A percentile compares a stretch with the other conserved stretches of the same genome.
Evolutionary conservation across 2,329 filamentous ascomycete species (phyloP).

Genomic region (Sporothrix variecibatus): DNA sequence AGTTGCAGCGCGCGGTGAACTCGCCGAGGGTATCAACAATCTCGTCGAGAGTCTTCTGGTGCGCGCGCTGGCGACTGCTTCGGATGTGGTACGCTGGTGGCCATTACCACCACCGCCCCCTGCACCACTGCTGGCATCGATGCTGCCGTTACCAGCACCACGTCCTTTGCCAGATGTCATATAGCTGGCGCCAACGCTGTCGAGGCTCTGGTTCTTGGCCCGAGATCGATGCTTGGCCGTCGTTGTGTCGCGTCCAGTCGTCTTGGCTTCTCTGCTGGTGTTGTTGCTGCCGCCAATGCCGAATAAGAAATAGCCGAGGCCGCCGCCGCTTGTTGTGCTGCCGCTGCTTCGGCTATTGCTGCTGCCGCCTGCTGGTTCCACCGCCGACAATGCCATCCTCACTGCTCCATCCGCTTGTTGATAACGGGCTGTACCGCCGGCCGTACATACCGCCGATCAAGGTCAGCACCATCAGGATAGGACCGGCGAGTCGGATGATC

Average conservation of each 20-base stretch:
- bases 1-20: slow-evolving; percentile 88
- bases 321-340: slow-evolving; percentile 21
- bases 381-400: slow-evolving; percentile 60
- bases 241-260: slow-evolving; percentile 25
- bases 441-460: slow-evolving; percentile 93
- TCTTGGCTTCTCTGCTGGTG: slow-evolving; percentile 34
- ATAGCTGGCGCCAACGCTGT: slow-evolving; percentile 32
- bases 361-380: slow-evolving; percentile 38
- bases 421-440: slow-evolving; percentile 83
- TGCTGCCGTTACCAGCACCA: slow-evolving; percentile 22
- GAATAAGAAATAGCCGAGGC: slow-evolving; percentile 56
- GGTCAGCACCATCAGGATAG: slow-evolving; percentile 74
- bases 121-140: slow-evolving; percentile 27
- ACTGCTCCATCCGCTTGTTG: slow-evolving; percentile 72
- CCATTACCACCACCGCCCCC: slow-evolving; percentile 28
- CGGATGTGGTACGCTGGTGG: slow-evolving; percentile 49
- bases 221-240: slow-evolving; percentile 28
- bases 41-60: slow-evolving; percentile 94
- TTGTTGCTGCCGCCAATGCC: slow-evolving; percentile 65
- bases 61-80: slow-evolving; percentile 62
- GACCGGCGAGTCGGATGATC: slow-evolving; percentile 78
- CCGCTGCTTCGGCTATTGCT: slow-evolving; percentile 62
- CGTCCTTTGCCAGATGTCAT: slow-evolving; percentile 14
- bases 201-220: slow-evolving; percentile 36
- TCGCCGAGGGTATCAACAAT: slow-evolving; percentile 92